Evolutionary conservation across 768 basidiomycete species (phyloP).

Genomic region (Lactarius pseudohatsudake): DNA sequence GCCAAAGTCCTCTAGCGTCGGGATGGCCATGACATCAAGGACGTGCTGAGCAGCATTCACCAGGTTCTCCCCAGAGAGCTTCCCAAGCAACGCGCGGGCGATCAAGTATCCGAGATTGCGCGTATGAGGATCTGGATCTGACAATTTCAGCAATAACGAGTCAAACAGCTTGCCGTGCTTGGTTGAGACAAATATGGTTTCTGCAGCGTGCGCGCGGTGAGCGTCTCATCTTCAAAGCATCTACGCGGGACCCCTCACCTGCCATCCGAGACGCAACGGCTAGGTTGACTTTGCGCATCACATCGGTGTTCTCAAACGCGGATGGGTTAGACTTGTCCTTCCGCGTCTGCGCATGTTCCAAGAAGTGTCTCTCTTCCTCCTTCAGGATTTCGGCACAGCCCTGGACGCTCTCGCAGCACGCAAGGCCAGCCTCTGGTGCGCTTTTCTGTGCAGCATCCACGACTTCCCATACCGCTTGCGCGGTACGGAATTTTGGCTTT

Average conservation of each 20-base stretch:
- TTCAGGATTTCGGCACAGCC: slow-evolving; percentile 54
- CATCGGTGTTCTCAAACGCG: slow-evolving; percentile 38
- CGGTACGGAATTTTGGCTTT: slow-evolving; percentile 65
- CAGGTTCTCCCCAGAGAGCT: slow-evolving; percentile 57
- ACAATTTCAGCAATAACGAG: slow-evolving; percentile 52
- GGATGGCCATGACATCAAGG: slow-evolving; percentile 47
- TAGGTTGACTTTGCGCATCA: slow-evolving; percentile 54
- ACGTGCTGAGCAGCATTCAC: slow-evolving; percentile 52
- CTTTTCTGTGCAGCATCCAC: slow-evolving; percentile 42
- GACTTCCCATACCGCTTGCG: slow-evolving; percentile 70
- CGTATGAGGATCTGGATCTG: slow-evolving; percentile 49
- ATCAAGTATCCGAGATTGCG: slow-evolving; percentile 62
- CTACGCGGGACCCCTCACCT: slow-evolving; percentile 42
- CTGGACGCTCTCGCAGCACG: slow-evolving; percentile 47
- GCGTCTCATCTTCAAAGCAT: background rate
- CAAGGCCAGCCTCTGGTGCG: slow-evolving; percentile 24
- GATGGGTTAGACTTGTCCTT: slow-evolving; percentile 24
- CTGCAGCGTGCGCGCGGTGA: slow-evolving; percentile 38
- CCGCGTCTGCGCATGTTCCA: slow-evolving; percentile 35
- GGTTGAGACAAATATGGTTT: slow-evolving; percentile 60
- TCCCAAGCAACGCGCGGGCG: slow-evolving; percentile 56
- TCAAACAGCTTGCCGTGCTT: slow-evolving; percentile 45
- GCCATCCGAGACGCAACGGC: slow-evolving; percentile 62
- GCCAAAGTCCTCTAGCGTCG: slow-evolving; percentile 48
- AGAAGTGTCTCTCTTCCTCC: slow-evolving; percentile 36